Conservation (phyloP, 2,329 filamentous ascomycete species). For the Endoconidiophora polonica region DNA sequence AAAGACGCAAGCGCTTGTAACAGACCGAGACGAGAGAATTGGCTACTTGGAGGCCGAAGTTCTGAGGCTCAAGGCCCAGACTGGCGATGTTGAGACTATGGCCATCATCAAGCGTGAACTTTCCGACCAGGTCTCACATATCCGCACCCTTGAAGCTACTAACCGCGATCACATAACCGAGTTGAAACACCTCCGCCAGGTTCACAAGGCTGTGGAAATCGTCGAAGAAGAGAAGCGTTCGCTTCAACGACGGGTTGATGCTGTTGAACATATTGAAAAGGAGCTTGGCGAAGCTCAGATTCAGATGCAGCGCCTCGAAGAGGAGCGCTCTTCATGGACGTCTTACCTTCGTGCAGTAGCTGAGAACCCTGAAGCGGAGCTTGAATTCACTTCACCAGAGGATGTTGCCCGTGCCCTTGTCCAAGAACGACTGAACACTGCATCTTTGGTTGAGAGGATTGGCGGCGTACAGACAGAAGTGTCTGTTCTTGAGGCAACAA, state of each 20-base stretch:
- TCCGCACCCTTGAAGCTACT: slow-evolving; percentile 62
- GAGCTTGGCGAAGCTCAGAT: slow-evolving; percentile 67
- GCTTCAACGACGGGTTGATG: slow-evolving; percentile 59
- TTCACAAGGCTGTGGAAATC: slow-evolving; percentile 76
- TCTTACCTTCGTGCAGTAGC: slow-evolving; percentile 49
- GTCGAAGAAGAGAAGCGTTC: slow-evolving; percentile 89
- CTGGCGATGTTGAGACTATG: slow-evolving; percentile 73
- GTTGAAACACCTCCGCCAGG: slow-evolving; percentile 62
- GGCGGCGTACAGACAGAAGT: slow-evolving; percentile 67
- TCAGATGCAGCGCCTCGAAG: slow-evolving; percentile 73
- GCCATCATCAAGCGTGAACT: slow-evolving; percentile 74
- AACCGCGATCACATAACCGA: slow-evolving; percentile 69
- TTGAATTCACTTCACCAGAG: slow-evolving; percentile 76
- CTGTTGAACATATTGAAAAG: slow-evolving; percentile 55
- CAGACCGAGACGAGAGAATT: slow-evolving; percentile 51
- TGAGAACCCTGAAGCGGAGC: slow-evolving; percentile 41
- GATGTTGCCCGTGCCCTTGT: slow-evolving; percentile 71
- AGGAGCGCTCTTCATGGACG: slow-evolving; percentile 76
- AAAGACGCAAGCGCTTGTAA: slow-evolving; percentile 47
- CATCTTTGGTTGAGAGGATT: slow-evolving; percentile 63
- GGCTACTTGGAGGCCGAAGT: slow-evolving; percentile 70
- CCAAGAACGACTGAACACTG: slow-evolving; percentile 63
- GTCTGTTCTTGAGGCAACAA: slow-evolving; percentile 56
- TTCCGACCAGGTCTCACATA: slow-evolving; percentile 81
- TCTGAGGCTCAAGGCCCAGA: slow-evolving; percentile 67